Evolutionary conservation across 2,329 filamentous ascomycete species (phyloP).

Genomic region (Didymellaceae sp.): DNA sequence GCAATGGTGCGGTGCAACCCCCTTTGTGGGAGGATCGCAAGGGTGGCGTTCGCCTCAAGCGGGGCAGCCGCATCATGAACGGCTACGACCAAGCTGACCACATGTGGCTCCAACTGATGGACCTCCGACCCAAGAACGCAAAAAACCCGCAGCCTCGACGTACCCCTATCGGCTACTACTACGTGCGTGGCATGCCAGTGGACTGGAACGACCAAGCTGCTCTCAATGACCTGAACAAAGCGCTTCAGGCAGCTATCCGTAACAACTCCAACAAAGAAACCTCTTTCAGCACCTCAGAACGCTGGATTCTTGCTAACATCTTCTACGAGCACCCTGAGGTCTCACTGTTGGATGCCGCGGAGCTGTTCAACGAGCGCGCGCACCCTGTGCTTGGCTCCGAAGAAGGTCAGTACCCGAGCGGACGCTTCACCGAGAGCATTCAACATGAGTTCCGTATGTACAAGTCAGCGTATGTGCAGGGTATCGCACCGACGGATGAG

Average conservation of each 20-base stretch:
- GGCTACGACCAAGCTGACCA: slow-evolving; percentile 6
- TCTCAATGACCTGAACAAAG: slow-evolving; percentile 38
- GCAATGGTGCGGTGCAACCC: slow-evolving; percentile 27
- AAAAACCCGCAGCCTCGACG: slow-evolving; percentile 27
- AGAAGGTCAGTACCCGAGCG: slow-evolving; percentile 9
- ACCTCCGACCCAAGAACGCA: slow-evolving; percentile 31
- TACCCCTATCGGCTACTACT: slow-evolving; percentile 20
- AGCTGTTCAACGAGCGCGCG: slow-evolving; percentile 28
- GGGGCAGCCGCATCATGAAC: slow-evolving; percentile 16
- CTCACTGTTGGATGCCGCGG: slow-evolving; percentile 35
- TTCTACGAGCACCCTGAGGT: slow-evolving; percentile 21
- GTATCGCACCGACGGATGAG: slow-evolving; percentile 12
- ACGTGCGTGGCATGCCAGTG: slow-evolving; percentile 26
- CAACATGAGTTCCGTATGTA: slow-evolving; percentile 32
- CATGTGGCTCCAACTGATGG: slow-evolving; percentile 27
- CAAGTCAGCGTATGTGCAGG: slow-evolving; percentile 31
- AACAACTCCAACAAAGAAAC: slow-evolving; percentile 10
- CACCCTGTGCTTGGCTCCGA: slow-evolving; percentile 13
- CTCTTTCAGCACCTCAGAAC: slow-evolving; percentile 30
- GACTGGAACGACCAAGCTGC: slow-evolving; percentile 33
- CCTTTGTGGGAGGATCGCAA: slow-evolving; percentile 40
- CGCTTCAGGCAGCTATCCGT: slow-evolving; percentile 32
- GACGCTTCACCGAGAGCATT: slow-evolving; percentile 38
- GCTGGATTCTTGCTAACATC: slow-evolving; percentile 25
- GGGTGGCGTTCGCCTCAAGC: slow-evolving; percentile 24